Conservation (phyloP, 176 grass and related monocot species). For the Aegilops sharonensis region DNA sequence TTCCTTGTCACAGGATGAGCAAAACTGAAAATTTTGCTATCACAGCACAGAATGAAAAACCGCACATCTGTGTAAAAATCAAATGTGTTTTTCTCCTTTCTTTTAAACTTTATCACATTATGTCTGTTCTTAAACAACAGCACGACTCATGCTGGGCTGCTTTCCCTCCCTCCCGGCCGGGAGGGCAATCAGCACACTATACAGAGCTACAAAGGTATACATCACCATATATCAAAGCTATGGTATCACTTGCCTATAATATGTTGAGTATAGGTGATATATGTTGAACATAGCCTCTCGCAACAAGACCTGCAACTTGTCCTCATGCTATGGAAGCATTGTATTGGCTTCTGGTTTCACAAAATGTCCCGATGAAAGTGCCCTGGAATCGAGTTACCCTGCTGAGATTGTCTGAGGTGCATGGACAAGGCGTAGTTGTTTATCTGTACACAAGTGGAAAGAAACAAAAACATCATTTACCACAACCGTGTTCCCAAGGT, state of each 20-base stretch:
- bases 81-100: neutral
- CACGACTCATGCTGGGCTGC: neutral
- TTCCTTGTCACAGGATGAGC: too few relatives aligned
- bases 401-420: slow-evolving; percentile 71
- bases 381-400: slow-evolving; percentile 54
- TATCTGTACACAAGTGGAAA: slow-evolving; percentile 32
- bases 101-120: neutral
- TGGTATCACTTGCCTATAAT: slow-evolving; percentile 28
- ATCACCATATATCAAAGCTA: slow-evolving; percentile 17
- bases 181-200: slow-evolving; percentile 1
- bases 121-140: neutral
- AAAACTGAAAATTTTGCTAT: too few relatives aligned
- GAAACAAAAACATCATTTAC: neutral
- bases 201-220: slow-evolving; percentile 31
- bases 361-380: slow-evolving; percentile 62
- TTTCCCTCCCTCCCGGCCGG: slow-evolving; percentile 1
- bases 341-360: slow-evolving; percentile 26
- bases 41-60: too few relatives aligned
- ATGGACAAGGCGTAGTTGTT: slow-evolving; percentile 69
- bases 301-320: slow-evolving; percentile 12
- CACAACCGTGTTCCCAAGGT: neutral
- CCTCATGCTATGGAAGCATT: slow-evolving; percentile 14
- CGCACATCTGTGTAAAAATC: too few relatives aligned
- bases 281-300: slow-evolving; percentile 11
- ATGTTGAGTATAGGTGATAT: slow-evolving; percentile 14